Base-by-base conservation (phyloP, 176 grass and related monocot species). In the Miscanthus lutarioriparius region DNA sequence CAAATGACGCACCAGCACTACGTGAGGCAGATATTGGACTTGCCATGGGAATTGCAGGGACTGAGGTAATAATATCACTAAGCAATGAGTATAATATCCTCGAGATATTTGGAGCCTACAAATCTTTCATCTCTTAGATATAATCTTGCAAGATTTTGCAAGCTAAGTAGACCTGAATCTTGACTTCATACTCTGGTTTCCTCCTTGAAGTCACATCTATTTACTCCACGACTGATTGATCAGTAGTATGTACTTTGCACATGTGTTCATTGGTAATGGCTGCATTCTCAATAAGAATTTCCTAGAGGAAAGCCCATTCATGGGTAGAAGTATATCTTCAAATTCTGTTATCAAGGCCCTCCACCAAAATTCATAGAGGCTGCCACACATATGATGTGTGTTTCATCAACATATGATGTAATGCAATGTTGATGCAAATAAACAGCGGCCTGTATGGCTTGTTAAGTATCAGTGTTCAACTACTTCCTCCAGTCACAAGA, bases 21-120 rank as follows among this genome's bases (percentile, higher is more conserved):
- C 91, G 92, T 28, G 95, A 97, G 83, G 95, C 95, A 41, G 95
- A 97, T 90, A 95, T 97, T 88, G 95, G 95, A 83, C 92, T 97
- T 86, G 95, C 95, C 79, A 97, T 97, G 95, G 95, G 95, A 65
- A 88, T 97, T 88, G 84, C 91, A 17, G 95, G 95, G 70, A 97
- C 95, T 54, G 95, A 97, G 95, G 95, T 97, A 89, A 70, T 70
- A 16, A 70, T 23, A 63, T 41, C 6, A 12, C 38, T 9, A 7
- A 81, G 8, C 70, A 30, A 75, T 78, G 78, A 56, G 27, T 71
- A 19, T 1, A 23, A 81, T 72, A 77, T 59, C 68, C 15, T 70
- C 47, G 64, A 77, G 25, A 51, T 77, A 32, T 51, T 74, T 38
- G 1, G 25, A 25, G 63, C 10, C 67, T 64, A 82, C 35, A 49